Evolutionary conservation across 2,329 filamentous ascomycete genomes (phyloP), one percentile per base, ranked within the genome.

Genomic region (Paracamarosporium sp.): DNA sequence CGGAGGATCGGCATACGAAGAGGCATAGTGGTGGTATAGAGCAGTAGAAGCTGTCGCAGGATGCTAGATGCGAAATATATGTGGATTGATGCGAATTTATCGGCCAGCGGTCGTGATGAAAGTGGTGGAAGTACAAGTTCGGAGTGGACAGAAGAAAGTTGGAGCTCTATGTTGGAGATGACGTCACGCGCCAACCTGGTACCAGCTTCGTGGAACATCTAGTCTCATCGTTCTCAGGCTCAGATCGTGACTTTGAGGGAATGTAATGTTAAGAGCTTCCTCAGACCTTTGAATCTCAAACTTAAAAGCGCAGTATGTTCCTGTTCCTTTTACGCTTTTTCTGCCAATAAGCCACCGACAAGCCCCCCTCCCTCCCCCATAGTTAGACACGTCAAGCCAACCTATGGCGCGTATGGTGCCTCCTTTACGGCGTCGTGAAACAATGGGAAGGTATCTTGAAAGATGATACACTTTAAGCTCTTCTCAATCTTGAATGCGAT

Each of bases 1-100:
- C 44, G 36, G 45, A 53, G 31, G 15, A 50, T 36, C 9, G 50
- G 56, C 38, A 59, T 8, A 47, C 53, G 58, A 36, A 56, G 50
- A 53, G 57, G 55, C 57, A 58, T 60, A 45, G 47, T 55, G 48
- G 35, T 12, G 28, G 31, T n/a, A 5, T 7, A 30, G 8, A 1
- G 20, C n/a, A 20, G 24, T 13, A 20, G 22, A n/a, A 30, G 7
- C 2, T 51, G 25, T 31, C 11, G 47, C 24, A 25, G 20, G 28
- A 15, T 17, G 25, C 24, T 43, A 22, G 9, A 13, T n/a, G 17
- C 20, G 15, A 13, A 25, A 24, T 41, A n/a, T 40, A 11, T 24
- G 15, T 28, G 5, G 17, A 11, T 41, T 13, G 12, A n/a, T 15
- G 15, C 4, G 31, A 11, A 6, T 38, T 20, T n/a, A 48, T 48